Conservation (phyloP, 2,329 filamentous ascomycete genomes). For the Ophiostoma tasmaniense region DNA sequence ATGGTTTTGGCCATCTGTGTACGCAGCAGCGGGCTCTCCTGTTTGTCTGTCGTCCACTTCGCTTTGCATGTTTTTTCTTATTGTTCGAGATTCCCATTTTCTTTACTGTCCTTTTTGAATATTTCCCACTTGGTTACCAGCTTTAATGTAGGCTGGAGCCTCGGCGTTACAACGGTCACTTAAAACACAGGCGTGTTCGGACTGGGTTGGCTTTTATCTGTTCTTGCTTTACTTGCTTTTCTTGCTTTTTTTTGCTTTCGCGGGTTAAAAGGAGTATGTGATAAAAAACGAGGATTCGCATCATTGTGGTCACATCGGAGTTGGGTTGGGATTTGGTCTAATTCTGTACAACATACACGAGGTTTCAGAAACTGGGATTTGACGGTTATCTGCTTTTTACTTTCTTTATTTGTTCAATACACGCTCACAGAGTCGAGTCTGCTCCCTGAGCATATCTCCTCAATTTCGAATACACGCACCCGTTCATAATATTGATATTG, state of each 20-base stretch:
- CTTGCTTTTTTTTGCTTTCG: neutral
- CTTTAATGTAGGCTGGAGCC: neutral
- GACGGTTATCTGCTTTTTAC: neutral
- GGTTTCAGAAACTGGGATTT: neutral
- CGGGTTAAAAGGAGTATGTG: neutral
- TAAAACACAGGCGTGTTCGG: neutral
- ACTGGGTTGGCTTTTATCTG: neutral
- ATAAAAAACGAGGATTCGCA: neutral
- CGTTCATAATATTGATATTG: neutral
- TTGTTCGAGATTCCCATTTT: neutral
- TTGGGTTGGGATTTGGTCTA: neutral
- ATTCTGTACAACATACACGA: neutral
- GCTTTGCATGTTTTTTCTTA: neutral
- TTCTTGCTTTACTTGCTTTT: neutral
- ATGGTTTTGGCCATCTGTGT: neutral
- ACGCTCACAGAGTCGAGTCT: neutral
- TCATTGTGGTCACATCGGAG: neutral
- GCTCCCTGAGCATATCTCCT: neutral
- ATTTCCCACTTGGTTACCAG: neutral
- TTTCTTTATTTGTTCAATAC: neutral
- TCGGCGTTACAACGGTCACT: neutral
- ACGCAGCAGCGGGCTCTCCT: neutral
- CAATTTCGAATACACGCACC: neutral
- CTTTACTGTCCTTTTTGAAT: neutral
- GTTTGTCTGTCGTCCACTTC: neutral